Evolutionary conservation across 2,329 filamentous ascomycete genomes (phyloP).

Genomic region (Sordariomycetes sp.): DNA sequence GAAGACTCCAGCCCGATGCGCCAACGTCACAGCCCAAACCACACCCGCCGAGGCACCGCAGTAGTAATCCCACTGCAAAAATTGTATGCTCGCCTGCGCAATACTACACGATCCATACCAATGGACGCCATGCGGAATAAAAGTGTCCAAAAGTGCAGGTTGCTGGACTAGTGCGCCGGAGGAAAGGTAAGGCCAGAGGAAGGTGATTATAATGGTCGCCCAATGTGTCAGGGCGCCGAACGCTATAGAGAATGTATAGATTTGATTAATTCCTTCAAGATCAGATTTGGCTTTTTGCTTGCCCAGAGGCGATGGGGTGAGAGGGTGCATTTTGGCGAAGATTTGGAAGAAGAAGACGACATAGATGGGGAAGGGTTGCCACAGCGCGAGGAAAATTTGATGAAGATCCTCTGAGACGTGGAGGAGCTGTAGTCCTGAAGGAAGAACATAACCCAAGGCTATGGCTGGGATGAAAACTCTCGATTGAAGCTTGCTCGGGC

Average conservation of each 20-base stretch:
- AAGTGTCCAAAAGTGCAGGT: conserved; percentile 10
- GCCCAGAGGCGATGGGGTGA: neutral
- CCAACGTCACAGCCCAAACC: conserved; percentile 10
- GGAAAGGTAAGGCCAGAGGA: too few relatives aligned
- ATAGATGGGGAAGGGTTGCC: conserved; percentile 12
- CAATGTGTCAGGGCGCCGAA: conserved; percentile 13
- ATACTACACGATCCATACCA: neutral
- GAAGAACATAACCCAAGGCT: conserved; percentile 12
- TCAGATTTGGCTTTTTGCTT: conserved; percentile 7
- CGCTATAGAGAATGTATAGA: conserved; percentile 15
- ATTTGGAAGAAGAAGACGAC: conserved; percentile 7
- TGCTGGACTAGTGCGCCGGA: conserved; percentile 4
- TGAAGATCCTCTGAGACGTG: conserved; percentile 11
- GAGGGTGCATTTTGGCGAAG: conserved; percentile 11
- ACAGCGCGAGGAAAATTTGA: conserved; percentile 13
- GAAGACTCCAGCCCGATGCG: conserved; percentile 9
- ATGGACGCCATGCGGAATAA: conserved; percentile 7
- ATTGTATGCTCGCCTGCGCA: conserved; percentile 10
- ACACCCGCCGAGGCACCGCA: conserved; percentile 9
- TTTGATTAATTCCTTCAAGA: conserved; percentile 10
- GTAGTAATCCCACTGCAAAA: conserved; percentile 15
- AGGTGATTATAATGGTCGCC: conserved; percentile 8
- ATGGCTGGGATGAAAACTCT: conserved; percentile 12
- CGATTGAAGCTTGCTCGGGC: conserved; percentile 9
- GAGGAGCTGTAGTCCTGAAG: conserved; percentile 8